These are phyloP conservation scores for Cyanidiococcus yangmingshanensis DNA, from an alignment of 23 red algal species.

Conservation along the genomic window DNA sequence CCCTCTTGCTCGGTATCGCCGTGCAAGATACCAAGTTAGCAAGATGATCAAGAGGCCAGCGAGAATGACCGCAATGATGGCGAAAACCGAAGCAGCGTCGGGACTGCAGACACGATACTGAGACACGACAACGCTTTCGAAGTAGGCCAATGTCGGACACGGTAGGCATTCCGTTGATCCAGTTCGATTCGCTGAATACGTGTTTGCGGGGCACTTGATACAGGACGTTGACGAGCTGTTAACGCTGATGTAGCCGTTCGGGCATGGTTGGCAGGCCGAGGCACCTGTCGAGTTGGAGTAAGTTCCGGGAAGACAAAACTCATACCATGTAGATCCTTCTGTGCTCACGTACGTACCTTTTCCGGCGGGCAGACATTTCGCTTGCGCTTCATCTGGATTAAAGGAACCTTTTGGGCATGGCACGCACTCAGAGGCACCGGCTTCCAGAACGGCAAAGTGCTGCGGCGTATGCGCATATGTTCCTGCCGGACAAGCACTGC, in stretches of 20 bases:
- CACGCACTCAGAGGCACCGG: neutral
- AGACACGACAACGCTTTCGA: neutral
- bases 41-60: neutral
- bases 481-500: neutral
- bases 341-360: neutral
- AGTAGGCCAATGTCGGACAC: neutral
- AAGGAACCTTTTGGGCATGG: conserved; percentile 3
- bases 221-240: neutral
- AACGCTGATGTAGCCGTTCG: conserved; percentile 5
- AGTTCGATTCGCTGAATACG: neutral
- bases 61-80: neutral
- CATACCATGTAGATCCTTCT: neutral
- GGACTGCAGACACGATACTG: conserved; percentile 8
- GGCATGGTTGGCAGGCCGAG: neutral
- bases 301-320: neutral
- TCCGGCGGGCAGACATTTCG: neutral
- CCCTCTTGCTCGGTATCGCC: neutral
- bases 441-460: neutral
- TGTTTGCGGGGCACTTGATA: neutral
- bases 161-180: neutral
- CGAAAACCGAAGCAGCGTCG: neutral
- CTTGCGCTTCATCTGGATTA: neutral
- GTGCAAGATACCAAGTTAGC: neutral
- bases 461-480: neutral
- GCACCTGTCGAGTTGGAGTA: neutral